phyloP scores from a whole-genome alignment of 352 stramenopile species.

The Pythium coloratum region DNA sequence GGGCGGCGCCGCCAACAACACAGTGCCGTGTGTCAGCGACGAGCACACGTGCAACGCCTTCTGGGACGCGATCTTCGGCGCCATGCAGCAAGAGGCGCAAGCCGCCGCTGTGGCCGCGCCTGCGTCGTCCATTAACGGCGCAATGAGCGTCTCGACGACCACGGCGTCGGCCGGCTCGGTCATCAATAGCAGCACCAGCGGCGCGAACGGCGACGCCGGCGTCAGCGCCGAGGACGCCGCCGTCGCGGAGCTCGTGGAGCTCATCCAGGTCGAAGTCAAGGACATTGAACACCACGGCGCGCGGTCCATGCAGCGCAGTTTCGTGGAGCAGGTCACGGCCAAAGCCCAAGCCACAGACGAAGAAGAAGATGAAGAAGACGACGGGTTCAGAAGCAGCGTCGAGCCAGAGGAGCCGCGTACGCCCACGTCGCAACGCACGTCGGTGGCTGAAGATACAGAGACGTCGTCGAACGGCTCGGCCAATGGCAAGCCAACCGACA shows the following conservation, averaged over 20 bases:
- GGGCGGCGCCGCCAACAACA: slow-evolving; percentile 55
- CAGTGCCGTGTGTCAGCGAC: slow-evolving; percentile 45
- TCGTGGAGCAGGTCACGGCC: slow-evolving; percentile 40
- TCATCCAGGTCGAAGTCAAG: slow-evolving; percentile 77
- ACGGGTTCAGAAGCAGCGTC: slow-evolving; percentile 12
- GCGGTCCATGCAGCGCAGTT: slow-evolving; percentile 65
- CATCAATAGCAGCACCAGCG: neutral
- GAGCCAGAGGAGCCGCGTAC: slow-evolving; percentile 21
- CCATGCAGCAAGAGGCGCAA: slow-evolving; percentile 55
- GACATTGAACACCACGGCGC: slow-evolving; percentile 72
- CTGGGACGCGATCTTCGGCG: slow-evolving; percentile 72
- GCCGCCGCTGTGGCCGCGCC: slow-evolving; percentile 13
- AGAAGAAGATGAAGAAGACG: slow-evolving; percentile 29
- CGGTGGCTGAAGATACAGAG: slow-evolving; percentile 12
- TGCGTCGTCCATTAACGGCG: slow-evolving; percentile 38
- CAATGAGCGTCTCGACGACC: neutral
- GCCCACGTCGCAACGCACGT: slow-evolving; percentile 23
- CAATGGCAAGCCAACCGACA: slow-evolving; percentile 12
- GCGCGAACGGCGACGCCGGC: neutral
- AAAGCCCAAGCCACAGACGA: neutral
- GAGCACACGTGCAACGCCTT: slow-evolving; percentile 61
- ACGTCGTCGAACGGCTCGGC: neutral
- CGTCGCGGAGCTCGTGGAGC: slow-evolving; percentile 56
- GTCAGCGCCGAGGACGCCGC: slow-evolving; percentile 10
- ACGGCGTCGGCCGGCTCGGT: slow-evolving; percentile 10